phyloP scores from a whole-genome alignment of 345 rosid species.

The Excoecaria agallocha region DNA sequence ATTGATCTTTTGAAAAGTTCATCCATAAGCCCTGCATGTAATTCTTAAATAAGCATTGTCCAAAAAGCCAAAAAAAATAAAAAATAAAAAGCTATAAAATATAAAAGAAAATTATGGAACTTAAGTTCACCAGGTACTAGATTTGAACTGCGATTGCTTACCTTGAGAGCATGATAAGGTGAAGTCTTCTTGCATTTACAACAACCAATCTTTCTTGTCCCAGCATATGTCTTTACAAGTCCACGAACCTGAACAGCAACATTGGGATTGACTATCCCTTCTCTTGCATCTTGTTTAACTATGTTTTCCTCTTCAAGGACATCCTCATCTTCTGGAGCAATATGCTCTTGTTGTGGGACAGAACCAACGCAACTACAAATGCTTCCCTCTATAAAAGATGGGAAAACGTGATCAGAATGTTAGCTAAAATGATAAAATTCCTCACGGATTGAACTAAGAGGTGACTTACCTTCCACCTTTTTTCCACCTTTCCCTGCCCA shows the following conservation, averaged over 20 bases:
- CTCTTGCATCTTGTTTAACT: conserved; percentile 54
- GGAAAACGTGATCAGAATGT: conserved; percentile 9
- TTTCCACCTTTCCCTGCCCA: conserved; percentile 91
- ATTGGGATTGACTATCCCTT: conserved; percentile 48
- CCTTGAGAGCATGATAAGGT: conserved; percentile 81
- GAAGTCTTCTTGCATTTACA: conserved; percentile 74
- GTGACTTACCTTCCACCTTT: conserved; percentile 55
- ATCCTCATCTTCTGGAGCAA: conserved; percentile 74
- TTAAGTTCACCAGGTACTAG: not conserved
- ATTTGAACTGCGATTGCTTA: conserved; percentile 24
- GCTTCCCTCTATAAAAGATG: conserved; percentile 63
- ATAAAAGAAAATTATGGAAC: not conserved
- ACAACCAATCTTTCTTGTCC: conserved; percentile 52
- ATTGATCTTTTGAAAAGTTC: conserved; percentile 75
- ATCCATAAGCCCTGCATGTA: conserved; percentile 71
- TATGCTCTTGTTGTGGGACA: conserved; percentile 50
- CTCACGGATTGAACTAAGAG: conserved; percentile 13
- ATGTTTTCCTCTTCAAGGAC: conserved; percentile 75
- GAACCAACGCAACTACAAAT: conserved; percentile 73
- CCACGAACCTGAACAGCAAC: conserved; percentile 84
- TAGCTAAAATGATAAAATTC: conserved; percentile 1
- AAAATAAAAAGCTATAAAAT: not conserved
- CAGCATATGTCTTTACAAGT: conserved; percentile 72
- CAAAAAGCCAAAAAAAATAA: not conserved
- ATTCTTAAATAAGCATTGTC: conserved; percentile 11